These are phyloP conservation scores for Iris pallida DNA, from an alignment of 116 monocot genomes.

Conservation along the genomic window DNA sequence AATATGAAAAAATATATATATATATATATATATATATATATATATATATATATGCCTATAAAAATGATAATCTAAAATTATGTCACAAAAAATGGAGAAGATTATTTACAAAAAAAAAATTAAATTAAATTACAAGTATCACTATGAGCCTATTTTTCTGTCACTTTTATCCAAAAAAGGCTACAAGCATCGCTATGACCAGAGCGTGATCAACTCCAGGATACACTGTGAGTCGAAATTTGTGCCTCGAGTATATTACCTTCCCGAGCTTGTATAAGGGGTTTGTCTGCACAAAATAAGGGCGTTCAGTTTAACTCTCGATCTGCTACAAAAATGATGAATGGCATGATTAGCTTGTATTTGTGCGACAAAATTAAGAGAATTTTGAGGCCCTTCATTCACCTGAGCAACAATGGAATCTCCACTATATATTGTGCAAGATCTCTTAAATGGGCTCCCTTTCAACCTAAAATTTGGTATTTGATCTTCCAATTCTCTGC, in stretches of 20 bases:
- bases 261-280: slow-evolving; percentile 68
- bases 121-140: no score
- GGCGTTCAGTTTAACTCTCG: not conserved
- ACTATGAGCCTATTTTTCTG: no score
- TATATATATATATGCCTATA: no score
- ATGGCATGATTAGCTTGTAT: no score
- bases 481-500: slow-evolving; percentile 12
- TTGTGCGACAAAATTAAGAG: no score
- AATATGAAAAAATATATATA: no score
- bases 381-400: not conserved
- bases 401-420: slow-evolving; percentile 69
- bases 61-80: no score
- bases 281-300: slow-evolving; percentile 56
- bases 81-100: no score
- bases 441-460: slow-evolving; percentile 59
- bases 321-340: not conserved
- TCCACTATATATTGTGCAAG: slow-evolving; percentile 58
- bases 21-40: no score
- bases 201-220: slow-evolving; percentile 74
- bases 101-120: no score
- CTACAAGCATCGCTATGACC: slow-evolving; percentile 52
- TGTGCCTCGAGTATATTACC: slow-evolving; percentile 52
- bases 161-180: slow-evolving; percentile 34
- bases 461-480: slow-evolving; percentile 33
- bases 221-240: slow-evolving; percentile 78